These are phyloP conservation scores for Bidens hawaiensis DNA, from an alignment of 140 eudicot genomes.

Conservation along the genomic window DNA sequence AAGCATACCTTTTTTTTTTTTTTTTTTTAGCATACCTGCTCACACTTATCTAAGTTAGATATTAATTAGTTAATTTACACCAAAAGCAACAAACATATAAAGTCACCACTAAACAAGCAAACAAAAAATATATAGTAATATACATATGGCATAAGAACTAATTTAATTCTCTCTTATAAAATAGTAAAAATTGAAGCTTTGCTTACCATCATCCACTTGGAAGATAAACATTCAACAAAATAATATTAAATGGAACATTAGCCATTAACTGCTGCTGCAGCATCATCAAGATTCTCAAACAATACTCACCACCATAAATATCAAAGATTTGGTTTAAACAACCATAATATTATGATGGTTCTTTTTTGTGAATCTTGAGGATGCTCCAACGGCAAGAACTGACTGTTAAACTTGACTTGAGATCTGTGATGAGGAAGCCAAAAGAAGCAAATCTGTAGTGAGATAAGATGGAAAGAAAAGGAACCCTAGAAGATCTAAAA, in stretches of 20 bases:
- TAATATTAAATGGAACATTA: slow-evolving; percentile 2
- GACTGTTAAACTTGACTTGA: slow-evolving; percentile 36
- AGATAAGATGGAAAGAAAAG: background rate
- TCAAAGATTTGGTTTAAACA: background rate
- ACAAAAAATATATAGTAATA: background rate
- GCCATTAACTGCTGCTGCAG: slow-evolving; percentile 70
- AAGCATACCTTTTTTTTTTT: too few relatives aligned
- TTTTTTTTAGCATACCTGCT: background rate
- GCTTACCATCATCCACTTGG: slow-evolving; percentile 24
- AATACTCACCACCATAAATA: background rate
- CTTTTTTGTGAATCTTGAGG: slow-evolving; percentile 70
- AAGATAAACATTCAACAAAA: slow-evolving; percentile 1
- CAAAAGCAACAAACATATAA: slow-evolving; percentile 25
- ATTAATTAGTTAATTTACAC: background rate
- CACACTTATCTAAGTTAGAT: slow-evolving; percentile 11
- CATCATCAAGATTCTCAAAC: slow-evolving; percentile 87
- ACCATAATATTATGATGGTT: background rate
- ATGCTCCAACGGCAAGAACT: slow-evolving; percentile 68
- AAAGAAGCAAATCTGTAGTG: background rate
- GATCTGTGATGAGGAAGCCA: background rate
- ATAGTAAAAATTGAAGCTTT: background rate
- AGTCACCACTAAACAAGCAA: slow-evolving; percentile 13
- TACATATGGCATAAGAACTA: background rate
- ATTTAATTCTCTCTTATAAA: background rate
- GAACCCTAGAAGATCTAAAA: slow-evolving; percentile 24